These are phyloP conservation scores for Ilyonectria robusta DNA, from an alignment of 2,329 filamentous ascomycete species.

Conservation along the genomic window DNA sequence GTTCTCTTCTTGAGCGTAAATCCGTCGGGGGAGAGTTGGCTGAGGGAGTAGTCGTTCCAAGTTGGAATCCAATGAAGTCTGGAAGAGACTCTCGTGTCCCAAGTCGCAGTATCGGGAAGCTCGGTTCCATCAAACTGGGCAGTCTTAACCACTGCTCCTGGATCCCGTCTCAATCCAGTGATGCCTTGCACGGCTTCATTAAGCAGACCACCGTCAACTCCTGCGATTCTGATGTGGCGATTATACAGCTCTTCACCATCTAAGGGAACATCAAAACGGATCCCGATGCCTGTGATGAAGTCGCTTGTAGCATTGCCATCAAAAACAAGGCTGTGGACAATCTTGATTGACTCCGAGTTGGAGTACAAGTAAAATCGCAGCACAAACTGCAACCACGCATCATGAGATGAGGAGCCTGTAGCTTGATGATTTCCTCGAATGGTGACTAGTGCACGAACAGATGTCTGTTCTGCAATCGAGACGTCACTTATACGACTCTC, in stretches of 20 bases:
- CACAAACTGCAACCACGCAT: slow-evolving; percentile 66
- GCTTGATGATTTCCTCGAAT: slow-evolving; percentile 56
- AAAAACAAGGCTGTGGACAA: slow-evolving; percentile 70
- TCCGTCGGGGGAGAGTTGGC: slow-evolving; percentile 71
- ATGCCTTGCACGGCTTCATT: slow-evolving; percentile 72
- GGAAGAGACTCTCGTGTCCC: slow-evolving; percentile 61
- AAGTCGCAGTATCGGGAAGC: slow-evolving; percentile 60
- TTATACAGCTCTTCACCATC: slow-evolving; percentile 67
- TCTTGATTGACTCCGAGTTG: slow-evolving; percentile 67
- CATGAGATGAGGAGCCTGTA: slow-evolving; percentile 47
- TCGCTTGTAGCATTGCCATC: slow-evolving; percentile 64
- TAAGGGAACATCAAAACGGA: slow-evolving; percentile 70
- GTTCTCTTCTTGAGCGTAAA: slow-evolving; percentile 74
- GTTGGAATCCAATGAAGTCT: slow-evolving; percentile 69
- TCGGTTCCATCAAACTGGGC: slow-evolving; percentile 65
- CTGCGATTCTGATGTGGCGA: slow-evolving; percentile 70
- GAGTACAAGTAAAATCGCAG: slow-evolving; percentile 71
- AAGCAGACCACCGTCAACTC: slow-evolving; percentile 68
- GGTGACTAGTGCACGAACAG: slow-evolving; percentile 60
- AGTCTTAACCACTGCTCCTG: slow-evolving; percentile 61
- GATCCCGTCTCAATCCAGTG: slow-evolving; percentile 70
- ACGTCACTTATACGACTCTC: slow-evolving; percentile 66
- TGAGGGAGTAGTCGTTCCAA: slow-evolving; percentile 71
- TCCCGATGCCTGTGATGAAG: slow-evolving; percentile 68
- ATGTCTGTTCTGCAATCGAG: slow-evolving; percentile 59